Evolutionary conservation across 176 grass and related monocot genomes (phyloP).

Genomic region (Juncus inflexus): DNA sequence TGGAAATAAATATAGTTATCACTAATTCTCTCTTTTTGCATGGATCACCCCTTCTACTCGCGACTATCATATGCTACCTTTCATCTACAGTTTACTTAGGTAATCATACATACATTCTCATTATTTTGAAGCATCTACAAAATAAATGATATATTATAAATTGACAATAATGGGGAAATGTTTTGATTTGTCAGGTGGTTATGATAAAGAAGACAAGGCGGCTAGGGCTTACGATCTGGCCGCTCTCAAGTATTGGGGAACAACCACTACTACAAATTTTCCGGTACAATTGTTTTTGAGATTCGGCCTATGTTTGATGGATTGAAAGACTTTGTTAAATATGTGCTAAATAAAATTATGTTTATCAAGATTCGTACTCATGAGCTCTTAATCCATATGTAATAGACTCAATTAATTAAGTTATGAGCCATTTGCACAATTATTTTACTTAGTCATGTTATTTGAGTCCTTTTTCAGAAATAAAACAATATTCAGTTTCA

Average conservation of each 20-base stretch:
- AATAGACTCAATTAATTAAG: too few species aligned
- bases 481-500: neutral
- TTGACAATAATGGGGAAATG: neutral
- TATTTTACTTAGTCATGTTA: too few species aligned
- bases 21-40: neutral
- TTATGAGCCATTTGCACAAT: too few species aligned
- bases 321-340: too few species aligned
- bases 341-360: too few species aligned
- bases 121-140: too few species aligned
- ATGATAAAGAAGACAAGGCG: conserved; percentile 44
- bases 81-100: conserved; percentile 36
- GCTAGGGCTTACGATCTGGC: conserved; percentile 43
- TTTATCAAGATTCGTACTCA: too few species aligned
- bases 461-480: neutral
- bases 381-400: too few species aligned
- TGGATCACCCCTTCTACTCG: conserved; percentile 1
- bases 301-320: neutral
- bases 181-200: conserved; percentile 26
- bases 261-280: conserved; percentile 38
- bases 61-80: conserved; percentile 5
- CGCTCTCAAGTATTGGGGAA: conserved; percentile 46
- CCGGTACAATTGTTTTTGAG: conserved; percentile 20
- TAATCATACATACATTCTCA: conserved; percentile 17
- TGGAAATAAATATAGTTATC: conserved; percentile 1
- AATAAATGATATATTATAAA: neutral